Percentiles rank a stretch among this genome's conserved stretches.
Evolutionary conservation across 805 yeast species (phyloP).

Genomic region (Aciculoconidium aculeatum): DNA sequence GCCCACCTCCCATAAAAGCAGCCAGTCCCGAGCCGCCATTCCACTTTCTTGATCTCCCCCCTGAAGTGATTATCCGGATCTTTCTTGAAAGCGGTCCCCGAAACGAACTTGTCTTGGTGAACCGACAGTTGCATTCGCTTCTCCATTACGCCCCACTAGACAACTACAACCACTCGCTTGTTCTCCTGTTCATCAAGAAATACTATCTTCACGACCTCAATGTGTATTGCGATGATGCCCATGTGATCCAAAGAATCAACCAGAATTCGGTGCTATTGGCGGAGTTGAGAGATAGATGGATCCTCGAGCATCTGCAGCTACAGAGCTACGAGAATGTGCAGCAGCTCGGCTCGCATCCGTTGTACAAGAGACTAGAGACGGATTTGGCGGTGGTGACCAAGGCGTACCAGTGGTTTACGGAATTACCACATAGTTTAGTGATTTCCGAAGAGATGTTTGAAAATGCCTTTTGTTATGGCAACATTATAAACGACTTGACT

Average conservation of each 20-base stretch:
- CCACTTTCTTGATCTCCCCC: conserved; percentile 26
- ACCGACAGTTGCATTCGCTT: conserved; percentile 20
- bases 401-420: too few species aligned
- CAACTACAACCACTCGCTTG: conserved; percentile 10
- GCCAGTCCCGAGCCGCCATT: conserved; percentile 1
- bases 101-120: conserved; percentile 30
- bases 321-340: too few species aligned
- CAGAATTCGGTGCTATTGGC: too few species aligned
- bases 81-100: conserved; percentile 30
- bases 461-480: conserved; percentile 2
- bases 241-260: too few species aligned
- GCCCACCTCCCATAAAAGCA: neutral
- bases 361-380: too few species aligned
- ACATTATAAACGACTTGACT: conserved; percentile 1
- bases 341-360: too few species aligned
- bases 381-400: too few species aligned
- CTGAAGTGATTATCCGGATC: conserved; percentile 36
- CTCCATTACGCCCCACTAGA: conserved; percentile 19
- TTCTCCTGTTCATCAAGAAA: conserved; percentile 17
- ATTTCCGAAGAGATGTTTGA: conserved; percentile 2
- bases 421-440: conserved; percentile 3
- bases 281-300: too few species aligned
- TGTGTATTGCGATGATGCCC: too few species aligned
- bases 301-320: too few species aligned
- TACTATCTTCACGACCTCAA: conserved; percentile 19